Evolutionary conservation across 2,329 filamentous ascomycete species (phyloP).

Genomic region (Penicillium frequentans): DNA sequence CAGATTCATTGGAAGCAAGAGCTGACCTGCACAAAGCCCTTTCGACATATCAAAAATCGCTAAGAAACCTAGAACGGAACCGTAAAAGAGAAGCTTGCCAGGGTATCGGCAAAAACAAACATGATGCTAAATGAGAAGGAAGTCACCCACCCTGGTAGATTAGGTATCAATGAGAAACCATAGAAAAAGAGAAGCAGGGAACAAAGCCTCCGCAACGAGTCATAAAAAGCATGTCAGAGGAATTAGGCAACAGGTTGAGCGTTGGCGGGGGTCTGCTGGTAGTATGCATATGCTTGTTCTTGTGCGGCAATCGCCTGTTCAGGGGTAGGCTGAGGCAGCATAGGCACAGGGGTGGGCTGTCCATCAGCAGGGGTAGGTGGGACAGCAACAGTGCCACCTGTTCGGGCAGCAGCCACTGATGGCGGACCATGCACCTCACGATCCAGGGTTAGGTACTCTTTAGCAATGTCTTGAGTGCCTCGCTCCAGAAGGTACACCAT

Average conservation of each 20-base stretch:
- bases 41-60: constrained; percentile 24
- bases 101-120: constrained; percentile 4
- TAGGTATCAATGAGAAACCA: constrained; percentile 14
- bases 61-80: constrained; percentile 22
- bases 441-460: constrained; percentile 81
- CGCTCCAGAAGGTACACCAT: constrained; percentile 80
- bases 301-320: constrained; percentile 20
- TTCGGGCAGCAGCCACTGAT: constrained; percentile 39
- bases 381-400: constrained; percentile 21
- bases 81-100: constrained; percentile 14
- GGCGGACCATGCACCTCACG: constrained; percentile 74
- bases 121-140: constrained; percentile 22
- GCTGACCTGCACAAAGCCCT: not conserved
- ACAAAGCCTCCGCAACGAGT: not conserved
- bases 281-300: constrained; percentile 29
- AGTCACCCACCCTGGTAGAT: constrained; percentile 20
- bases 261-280: constrained; percentile 32
- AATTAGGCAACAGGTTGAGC: constrained; percentile 20
- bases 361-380: constrained; percentile 8
- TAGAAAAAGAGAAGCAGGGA: not conserved
- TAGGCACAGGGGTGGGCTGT: constrained; percentile 6
- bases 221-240: constrained; percentile 9
- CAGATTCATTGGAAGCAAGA: constrained; percentile 7
- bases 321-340: constrained; percentile 1
- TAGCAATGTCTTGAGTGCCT: constrained; percentile 79